Evolutionary conservation across 2,329 filamentous ascomycete genomes (phyloP).

Genomic region (Chrysoporthe puriensis): DNA sequence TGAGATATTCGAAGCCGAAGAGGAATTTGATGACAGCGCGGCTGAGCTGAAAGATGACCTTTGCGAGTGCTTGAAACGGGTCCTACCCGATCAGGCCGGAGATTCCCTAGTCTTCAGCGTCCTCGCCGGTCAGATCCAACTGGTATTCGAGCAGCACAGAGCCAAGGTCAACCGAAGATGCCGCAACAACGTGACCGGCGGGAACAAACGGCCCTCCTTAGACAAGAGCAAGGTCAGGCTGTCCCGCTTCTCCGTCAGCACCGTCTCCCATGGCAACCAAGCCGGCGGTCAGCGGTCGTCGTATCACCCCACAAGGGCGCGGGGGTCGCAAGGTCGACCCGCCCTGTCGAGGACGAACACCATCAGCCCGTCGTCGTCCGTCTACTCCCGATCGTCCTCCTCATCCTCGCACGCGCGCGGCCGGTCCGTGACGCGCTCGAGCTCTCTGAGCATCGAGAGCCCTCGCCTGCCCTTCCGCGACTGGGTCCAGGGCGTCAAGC

Average conservation of each 20-base stretch:
- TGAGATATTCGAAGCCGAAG: constrained; percentile 26
- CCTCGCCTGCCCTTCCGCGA: constrained; percentile 28
- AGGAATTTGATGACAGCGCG: constrained; percentile 26
- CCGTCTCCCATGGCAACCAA: background rate
- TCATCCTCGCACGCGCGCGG: constrained; percentile 2
- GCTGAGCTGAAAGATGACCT: constrained; percentile 25
- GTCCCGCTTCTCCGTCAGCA: constrained; percentile 22
- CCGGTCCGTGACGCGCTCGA: constrained; percentile 21
- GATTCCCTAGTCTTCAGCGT: constrained; percentile 21
- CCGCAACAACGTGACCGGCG: constrained; percentile 12
- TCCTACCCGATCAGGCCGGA: constrained; percentile 24
- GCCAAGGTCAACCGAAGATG: constrained; percentile 26
- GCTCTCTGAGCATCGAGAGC: constrained; percentile 27
- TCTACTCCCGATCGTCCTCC: constrained; percentile 16
- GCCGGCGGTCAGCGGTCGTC: constrained; percentile 14
- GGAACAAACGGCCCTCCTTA: background rate
- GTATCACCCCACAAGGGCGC: background rate
- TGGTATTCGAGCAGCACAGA: constrained; percentile 27
- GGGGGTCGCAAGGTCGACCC: constrained; percentile 1
- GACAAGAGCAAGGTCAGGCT: constrained; percentile 12
- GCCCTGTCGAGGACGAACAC: constrained; percentile 16
- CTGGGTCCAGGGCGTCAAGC: constrained; percentile 27
- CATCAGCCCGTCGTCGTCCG: constrained; percentile 20
- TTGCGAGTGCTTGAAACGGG: constrained; percentile 20
- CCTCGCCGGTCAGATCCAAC: constrained; percentile 27